Conservation (phyloP, 768 basidiomycete genomes). For the Pholiota molesta region DNA sequence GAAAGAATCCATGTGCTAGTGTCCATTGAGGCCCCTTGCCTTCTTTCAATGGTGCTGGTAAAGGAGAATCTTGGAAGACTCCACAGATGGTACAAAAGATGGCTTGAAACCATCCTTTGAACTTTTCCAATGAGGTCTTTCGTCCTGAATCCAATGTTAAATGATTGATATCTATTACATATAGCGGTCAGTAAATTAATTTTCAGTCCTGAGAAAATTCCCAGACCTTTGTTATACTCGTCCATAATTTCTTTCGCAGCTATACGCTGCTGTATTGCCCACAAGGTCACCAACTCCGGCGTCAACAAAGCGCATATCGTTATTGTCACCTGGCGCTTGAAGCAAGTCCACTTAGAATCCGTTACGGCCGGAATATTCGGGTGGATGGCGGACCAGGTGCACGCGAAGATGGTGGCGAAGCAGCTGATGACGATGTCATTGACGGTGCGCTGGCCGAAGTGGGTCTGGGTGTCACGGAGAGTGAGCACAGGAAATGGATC, state of each 20-base stretch:
- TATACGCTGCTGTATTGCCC: conserved; percentile 22
- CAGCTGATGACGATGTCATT: conserved; percentile 7
- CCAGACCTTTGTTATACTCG: conserved; percentile 10
- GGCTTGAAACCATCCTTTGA: too few species aligned
- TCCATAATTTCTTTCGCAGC: conserved; percentile 12
- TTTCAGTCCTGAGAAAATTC: neutral
- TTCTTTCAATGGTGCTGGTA: neutral
- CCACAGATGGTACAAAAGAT: too few species aligned
- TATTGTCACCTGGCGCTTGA: neutral
- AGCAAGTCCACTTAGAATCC: neutral
- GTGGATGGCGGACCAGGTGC: conserved; percentile 14
- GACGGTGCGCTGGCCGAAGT: neutral
- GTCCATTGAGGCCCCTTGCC: conserved; percentile 13
- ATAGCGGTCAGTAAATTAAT: neutral
- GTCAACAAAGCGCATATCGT: conserved; percentile 15
- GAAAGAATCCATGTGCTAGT: conserved; percentile 19
- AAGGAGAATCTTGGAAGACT: neutral
- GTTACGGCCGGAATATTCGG: conserved; percentile 14
- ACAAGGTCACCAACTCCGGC: conserved; percentile 23
- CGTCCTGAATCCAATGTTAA: too few species aligned
- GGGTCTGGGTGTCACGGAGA: neutral
- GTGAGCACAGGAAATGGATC: neutral
- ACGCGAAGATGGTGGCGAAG: conserved; percentile 11
- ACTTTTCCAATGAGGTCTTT: too few species aligned
- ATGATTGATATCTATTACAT: too few species aligned